Evolutionary conservation across 2,329 filamentous ascomycete species (phyloP).

Genomic region (Cladosporium velox): DNA sequence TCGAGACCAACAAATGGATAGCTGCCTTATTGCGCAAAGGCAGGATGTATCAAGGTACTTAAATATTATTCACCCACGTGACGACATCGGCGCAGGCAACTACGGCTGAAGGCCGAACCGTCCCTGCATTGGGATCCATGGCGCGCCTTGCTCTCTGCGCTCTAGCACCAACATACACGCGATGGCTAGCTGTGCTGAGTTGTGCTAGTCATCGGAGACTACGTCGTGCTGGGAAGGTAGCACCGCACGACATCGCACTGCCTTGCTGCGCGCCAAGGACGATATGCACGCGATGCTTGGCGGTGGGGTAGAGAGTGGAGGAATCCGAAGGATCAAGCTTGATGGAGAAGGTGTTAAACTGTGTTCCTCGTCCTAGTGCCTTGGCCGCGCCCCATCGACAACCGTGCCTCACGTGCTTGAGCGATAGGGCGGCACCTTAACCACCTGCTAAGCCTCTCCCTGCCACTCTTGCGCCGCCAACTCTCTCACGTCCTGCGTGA

Average conservation of each 20-base stretch:
- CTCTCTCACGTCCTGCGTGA: constrained; percentile 34
- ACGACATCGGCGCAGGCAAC: constrained; percentile 7
- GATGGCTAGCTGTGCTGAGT: background rate
- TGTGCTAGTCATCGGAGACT: constrained; percentile 2
- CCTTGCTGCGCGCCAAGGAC: background rate
- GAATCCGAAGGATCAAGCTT: constrained; percentile 6
- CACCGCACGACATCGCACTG: background rate
- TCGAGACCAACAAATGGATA: background rate
- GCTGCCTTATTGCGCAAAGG: background rate
- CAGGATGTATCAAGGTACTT: background rate
- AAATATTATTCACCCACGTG: constrained; percentile 3
- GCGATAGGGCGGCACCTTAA: background rate
- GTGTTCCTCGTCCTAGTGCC: background rate
- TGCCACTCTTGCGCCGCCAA: constrained; percentile 24
- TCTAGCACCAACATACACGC: background rate
- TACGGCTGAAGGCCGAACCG: background rate
- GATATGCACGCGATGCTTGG: constrained; percentile 7
- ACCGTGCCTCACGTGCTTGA: background rate
- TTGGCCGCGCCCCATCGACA: background rate
- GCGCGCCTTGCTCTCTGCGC: background rate
- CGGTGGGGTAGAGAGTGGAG: background rate
- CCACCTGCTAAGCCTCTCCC: constrained; percentile 4
- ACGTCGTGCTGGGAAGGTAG: constrained; percentile 18
- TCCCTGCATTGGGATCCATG: constrained; percentile 3
- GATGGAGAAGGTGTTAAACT: constrained; percentile 2